Evolutionary conservation across 208 protist species (phyloP).

Genomic region (Trypanosoma conorhini): DNA sequence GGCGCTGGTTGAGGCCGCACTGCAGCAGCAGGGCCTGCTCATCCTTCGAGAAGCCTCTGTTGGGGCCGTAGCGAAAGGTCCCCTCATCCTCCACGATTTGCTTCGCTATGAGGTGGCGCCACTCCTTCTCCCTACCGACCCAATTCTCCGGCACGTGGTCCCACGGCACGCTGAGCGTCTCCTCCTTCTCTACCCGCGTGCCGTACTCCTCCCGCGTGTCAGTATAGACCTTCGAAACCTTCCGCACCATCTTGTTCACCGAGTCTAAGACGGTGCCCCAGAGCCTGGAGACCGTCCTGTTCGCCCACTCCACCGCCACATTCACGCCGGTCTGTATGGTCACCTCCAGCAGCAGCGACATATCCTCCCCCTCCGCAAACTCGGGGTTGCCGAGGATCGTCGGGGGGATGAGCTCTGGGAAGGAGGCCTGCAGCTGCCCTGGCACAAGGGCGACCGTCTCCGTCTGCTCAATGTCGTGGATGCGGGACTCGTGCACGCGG

Average conservation of each 20-base stretch:
- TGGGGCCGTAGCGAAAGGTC: slow-evolving; percentile 64
- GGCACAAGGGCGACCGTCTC: slow-evolving; percentile 32
- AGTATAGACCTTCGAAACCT: slow-evolving; percentile 41
- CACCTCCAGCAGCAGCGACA: slow-evolving; percentile 43
- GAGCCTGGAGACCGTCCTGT: slow-evolving; percentile 54
- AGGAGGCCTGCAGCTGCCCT: slow-evolving; percentile 40
- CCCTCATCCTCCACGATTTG: slow-evolving; percentile 52
- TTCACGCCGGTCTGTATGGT: slow-evolving; percentile 66
- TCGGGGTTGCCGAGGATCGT: slow-evolving; percentile 29
- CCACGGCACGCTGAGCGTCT: slow-evolving; percentile 44
- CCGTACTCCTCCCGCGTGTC: slow-evolving; percentile 45
- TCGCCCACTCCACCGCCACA: slow-evolving; percentile 57
- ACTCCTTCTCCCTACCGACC: slow-evolving; percentile 48
- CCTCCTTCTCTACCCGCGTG: background rate
- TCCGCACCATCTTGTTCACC: slow-evolving; percentile 46
- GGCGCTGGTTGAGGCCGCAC: slow-evolving; percentile 48
- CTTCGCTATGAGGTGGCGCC: slow-evolving; percentile 49
- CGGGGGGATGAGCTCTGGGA: slow-evolving; percentile 54
- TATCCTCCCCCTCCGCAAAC: slow-evolving; percentile 36
- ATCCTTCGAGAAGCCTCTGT: slow-evolving; percentile 44
- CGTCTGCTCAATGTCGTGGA: slow-evolving; percentile 29
- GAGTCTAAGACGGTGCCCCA: slow-evolving; percentile 60
- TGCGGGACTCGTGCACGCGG: slow-evolving; percentile 13
- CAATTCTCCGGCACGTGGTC: slow-evolving; percentile 56
- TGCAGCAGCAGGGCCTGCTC: slow-evolving; percentile 57